Base-by-base conservation (phyloP, 2,329 filamentous ascomycete genomes). In the Magnaporthales sp. region DNA sequence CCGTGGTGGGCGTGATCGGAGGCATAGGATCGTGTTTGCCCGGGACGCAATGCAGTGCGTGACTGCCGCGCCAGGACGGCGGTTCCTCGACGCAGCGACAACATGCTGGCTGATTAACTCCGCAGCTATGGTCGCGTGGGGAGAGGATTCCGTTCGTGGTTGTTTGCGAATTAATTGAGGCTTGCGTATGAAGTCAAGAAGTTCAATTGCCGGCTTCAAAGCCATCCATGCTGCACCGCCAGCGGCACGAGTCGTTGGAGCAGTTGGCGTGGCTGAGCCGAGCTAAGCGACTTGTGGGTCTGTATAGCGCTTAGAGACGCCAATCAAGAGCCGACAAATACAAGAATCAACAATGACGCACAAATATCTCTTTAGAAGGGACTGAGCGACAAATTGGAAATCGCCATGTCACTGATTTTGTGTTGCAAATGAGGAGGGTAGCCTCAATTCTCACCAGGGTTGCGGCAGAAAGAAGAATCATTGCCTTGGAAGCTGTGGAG, bases 1-100 rank as follows among this genome's bases (percentile, higher is more conserved):
- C 73, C 75, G 71, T 72, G 73, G 68, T 79, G 73, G 66, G 72
- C 73, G 69, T 79, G 72, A 73, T 81, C 80, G 73, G 84, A 86
- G 70, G 83, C 84, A 74, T 86, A 86, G 68, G 78, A 78, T 73
- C 84, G 81, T 70, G 78, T 75, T 70, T 72, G 73, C 68, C 75
- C 77, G 65, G 73, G 70, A 38, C 69, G 27, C 46, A 56, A 67
- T 54, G 74, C 70, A 8, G 75, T 74, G 67, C 75, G 75, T 61
- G 75, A 70, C 69, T 74, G 77, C 68, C 79, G 77, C 68, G 75
- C 79, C 69, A 76, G 72, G 71, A 74, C 75, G 38, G 73, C 74
- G 54, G 71, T 73, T 70, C 75, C 74, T 69, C 75, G 75, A 73
- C 77, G 73, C 67, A 78, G 70, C 66, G 77, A 74, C 71, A 75